Evolutionary conservation across 2,329 filamentous ascomycete species (phyloP).

Genomic region (Aspergillus pseudoterreus): DNA sequence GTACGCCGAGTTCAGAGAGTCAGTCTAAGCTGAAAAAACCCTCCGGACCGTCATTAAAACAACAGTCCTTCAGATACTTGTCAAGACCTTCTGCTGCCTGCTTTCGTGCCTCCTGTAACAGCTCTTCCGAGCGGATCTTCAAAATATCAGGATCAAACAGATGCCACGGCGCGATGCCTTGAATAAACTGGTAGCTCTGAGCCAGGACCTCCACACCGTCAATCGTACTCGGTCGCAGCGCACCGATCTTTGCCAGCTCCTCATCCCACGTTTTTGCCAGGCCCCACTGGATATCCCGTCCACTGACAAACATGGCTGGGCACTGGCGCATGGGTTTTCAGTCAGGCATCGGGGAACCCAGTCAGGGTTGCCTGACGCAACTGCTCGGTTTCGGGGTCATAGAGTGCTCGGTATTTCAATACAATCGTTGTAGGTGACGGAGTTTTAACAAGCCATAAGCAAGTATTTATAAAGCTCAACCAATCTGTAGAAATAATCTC

Average conservation of each 20-base stretch:
- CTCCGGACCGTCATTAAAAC: neutral
- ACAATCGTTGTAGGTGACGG: too few relatives aligned
- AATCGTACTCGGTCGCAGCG: neutral
- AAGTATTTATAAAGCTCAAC: too few relatives aligned
- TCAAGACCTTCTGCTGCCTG: neutral
- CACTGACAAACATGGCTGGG: too few relatives aligned
- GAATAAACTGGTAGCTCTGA: neutral
- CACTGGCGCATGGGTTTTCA: too few relatives aligned
- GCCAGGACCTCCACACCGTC: neutral
- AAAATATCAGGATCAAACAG: neutral
- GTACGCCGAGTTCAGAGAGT: constrained; percentile 22
- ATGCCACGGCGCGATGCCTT: neutral
- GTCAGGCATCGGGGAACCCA: too few relatives aligned
- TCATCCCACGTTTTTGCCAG: constrained; percentile 1
- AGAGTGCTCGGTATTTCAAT: too few relatives aligned
- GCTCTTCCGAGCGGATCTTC: neutral
- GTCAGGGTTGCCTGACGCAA: too few relatives aligned
- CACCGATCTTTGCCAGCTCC: neutral
- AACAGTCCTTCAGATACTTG: neutral
- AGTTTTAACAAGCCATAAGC: too few relatives aligned
- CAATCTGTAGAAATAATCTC: neutral
- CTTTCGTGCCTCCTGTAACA: neutral
- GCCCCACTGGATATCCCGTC: neutral
- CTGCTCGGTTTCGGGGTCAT: too few relatives aligned
- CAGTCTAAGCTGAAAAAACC: neutral